Evolutionary conservation across 306 rosid genomes (phyloP), one percentile per base, ranked within the genome.

Genomic region (Sicyos edulis): DNA sequence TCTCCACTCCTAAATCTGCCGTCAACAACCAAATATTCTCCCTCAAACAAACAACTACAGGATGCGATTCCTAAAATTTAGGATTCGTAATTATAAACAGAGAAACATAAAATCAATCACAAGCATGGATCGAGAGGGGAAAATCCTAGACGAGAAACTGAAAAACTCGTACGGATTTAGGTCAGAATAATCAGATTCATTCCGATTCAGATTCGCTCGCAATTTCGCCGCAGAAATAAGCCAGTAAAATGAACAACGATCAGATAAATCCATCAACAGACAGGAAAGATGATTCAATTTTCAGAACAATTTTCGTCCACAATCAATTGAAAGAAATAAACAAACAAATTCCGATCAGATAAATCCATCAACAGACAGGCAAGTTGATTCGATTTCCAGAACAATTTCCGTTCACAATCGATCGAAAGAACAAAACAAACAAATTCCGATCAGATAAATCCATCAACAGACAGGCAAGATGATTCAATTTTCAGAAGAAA

Each of bases 1-100:
- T 92, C 74, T 88, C 98, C 56, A 72, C 78, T 75, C 91, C 98
- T 92, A 65, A 26, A 69, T 15, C 72, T 66, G 3, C 19, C 12
- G 32, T 11, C 19, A 66, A 66, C 1, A 20, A 66, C 45, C 0
- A 13, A 67, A 32, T 34, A 21, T 65, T 44, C 54, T 44, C 6
- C 21, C 19, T 50, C 56, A 67, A 67, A 6, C 19, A 21, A 45
- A 45, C 42, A 22, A 47, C 10, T 21, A 6, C 21, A 13, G 5
- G 17, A 44, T 6, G 42, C n/a, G 1, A 12, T 67, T 47, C 11
- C 56, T 14, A 40, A 44, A 67, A 67, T 21, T 44, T 5, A 6
- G 0, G 10, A 19, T 16, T 17, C 20, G 0, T 11, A 10, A 19
- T 10, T 64, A 10, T 47, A 47, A 4, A 47, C 24, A 26, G 17